Evolutionary conservation across 495 filamentous ascomycete species (phyloP).

Genomic region (Penicillium robsamsonii): DNA sequence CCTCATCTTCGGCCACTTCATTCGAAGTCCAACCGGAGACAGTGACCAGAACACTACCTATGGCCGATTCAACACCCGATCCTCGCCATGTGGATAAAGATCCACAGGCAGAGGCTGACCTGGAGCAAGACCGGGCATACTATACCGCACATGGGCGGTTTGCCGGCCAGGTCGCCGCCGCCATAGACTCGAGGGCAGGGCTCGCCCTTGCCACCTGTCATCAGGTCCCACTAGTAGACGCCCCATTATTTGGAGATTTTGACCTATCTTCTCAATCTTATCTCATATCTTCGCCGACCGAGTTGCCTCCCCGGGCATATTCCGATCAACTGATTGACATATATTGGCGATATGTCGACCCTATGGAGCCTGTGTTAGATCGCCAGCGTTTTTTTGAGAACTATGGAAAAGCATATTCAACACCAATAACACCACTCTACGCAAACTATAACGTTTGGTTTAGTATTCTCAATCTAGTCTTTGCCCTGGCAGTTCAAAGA

Average conservation of each 20-base stretch:
- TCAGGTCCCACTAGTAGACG: not conserved
- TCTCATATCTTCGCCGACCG: not conserved
- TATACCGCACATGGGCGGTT: not conserved
- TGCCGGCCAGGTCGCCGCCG: not conserved
- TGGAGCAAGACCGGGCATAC: not conserved
- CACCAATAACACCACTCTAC: not conserved
- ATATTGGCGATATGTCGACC: not conserved
- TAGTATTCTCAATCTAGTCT: not conserved
- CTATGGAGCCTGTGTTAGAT: not conserved
- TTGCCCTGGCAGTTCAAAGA: not conserved
- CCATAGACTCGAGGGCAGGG: not conserved
- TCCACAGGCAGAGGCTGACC: not conserved
- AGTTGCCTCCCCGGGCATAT: not conserved
- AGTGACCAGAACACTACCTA: no score
- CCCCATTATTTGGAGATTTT: not conserved
- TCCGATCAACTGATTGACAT: not conserved
- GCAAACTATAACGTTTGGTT: not conserved
- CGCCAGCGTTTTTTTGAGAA: not conserved
- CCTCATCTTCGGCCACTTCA: no score
- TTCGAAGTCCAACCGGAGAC: no score
- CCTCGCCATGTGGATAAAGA: not conserved
- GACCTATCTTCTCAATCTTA: not conserved
- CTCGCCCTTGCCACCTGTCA: not conserved
- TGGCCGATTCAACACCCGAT: not conserved
- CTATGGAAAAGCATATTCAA: not conserved